Percentiles rank a stretch among this genome's conserved stretches.
These are phyloP conservation scores for Blastobotrys attinorum DNA, from an alignment of 805 yeast species.

Conservation along the genomic window DNA sequence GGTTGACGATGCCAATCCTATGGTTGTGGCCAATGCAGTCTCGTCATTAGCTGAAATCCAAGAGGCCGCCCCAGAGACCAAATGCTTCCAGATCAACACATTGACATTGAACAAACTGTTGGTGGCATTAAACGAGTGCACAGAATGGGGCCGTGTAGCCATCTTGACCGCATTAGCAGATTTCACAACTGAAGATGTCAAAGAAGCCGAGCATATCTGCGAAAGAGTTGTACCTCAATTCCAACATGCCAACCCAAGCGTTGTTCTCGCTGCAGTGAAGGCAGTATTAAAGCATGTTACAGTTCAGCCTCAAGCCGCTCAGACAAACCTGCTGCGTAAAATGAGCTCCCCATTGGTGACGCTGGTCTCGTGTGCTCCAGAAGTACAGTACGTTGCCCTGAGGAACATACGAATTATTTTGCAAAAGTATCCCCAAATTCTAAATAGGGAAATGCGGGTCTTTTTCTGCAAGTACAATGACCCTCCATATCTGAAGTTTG, in stretches of 20 bases:
- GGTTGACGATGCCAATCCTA: conserved; percentile 83
- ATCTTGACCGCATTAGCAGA: conserved; percentile 75
- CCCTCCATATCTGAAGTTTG: conserved; percentile 88
- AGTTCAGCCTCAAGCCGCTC: conserved; percentile 31
- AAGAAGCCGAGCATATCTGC: conserved; percentile 75
- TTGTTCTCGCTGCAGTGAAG: conserved; percentile 78
- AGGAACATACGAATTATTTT: conserved; percentile 84
- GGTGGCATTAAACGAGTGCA: conserved; percentile 87
- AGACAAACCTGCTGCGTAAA: conserved; percentile 49
- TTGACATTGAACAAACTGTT: conserved; percentile 48
- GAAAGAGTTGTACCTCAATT: conserved; percentile 90
- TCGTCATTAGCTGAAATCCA: conserved; percentile 79
- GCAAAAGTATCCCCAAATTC: conserved; percentile 76
- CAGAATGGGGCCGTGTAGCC: conserved; percentile 98
- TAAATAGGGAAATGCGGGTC: conserved; percentile 74
- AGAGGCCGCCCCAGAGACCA: conserved; percentile 50
- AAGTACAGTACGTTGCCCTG: conserved; percentile 88
- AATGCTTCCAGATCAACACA: conserved; percentile 37
- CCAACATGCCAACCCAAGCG: conserved; percentile 95
- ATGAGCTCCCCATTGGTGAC: conserved; percentile 83
- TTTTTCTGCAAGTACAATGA: conserved; percentile 87
- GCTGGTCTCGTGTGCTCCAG: conserved; percentile 80
- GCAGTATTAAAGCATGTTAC: conserved; percentile 59
- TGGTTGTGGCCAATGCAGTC: conserved; percentile 94
- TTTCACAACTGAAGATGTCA: conserved; percentile 45